These are phyloP conservation scores for Penstemon barbatus DNA, from an alignment of 257 asterid genomes.

Conservation along the genomic window DNA sequence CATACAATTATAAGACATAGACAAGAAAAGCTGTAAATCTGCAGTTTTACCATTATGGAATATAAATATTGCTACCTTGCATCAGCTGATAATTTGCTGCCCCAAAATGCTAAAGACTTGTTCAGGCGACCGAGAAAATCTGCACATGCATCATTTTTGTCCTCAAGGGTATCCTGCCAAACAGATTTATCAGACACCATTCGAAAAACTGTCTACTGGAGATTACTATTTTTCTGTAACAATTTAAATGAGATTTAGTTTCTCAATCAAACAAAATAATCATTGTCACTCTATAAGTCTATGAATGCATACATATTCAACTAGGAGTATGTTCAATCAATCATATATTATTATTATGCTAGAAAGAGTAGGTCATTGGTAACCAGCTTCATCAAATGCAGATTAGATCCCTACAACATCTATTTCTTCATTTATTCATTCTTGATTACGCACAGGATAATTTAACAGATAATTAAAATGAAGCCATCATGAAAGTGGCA, in stretches of 20 bases:
- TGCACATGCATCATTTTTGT: conserved; percentile 60
- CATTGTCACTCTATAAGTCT: background rate
- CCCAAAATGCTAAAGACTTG: conserved; percentile 77
- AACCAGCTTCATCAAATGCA: conserved; percentile 22
- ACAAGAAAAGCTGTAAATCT: conserved; percentile 1
- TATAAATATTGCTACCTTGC: conserved; percentile 61
- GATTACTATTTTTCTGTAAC: conserved; percentile 2
- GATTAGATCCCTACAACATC: conserved; percentile 4
- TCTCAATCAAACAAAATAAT: conserved; percentile 20
- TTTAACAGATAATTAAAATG: background rate
- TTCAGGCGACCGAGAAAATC: conserved; percentile 71
- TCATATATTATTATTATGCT: background rate
- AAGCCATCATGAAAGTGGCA: conserved; percentile 18
- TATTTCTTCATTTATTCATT: conserved; percentile 3
- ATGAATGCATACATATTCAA: conserved; percentile 14
- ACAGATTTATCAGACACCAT: conserved; percentile 24
- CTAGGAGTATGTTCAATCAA: background rate
- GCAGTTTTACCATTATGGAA: background rate
- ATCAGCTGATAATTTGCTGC: conserved; percentile 62
- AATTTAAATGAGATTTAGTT: conserved; percentile 15
- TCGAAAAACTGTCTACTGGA: conserved; percentile 13
- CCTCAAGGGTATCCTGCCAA: conserved; percentile 70
- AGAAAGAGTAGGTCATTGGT: conserved; percentile 11
- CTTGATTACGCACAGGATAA: conserved; percentile 6
- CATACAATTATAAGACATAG: too few species aligned